Base-by-base conservation (phyloP, 1,139 yeast genomes). In the Magnusiomyces magnusii region DNA sequence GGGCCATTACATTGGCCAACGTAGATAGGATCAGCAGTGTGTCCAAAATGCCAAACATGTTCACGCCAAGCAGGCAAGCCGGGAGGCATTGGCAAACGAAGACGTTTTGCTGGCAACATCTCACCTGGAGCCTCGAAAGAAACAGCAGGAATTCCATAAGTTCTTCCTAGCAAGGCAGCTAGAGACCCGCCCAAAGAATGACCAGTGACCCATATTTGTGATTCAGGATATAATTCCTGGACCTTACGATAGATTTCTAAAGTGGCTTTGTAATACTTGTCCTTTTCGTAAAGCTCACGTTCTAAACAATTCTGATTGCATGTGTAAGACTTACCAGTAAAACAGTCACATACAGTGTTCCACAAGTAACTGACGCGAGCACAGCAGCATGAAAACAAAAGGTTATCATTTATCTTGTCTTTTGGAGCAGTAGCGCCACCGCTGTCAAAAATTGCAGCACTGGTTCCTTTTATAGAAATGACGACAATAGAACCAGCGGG, bases 1-100 rank as follows among this genome's bases (percentile, higher is more conserved):
- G 95, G 96, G 2, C 99, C 99, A 69, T 89, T 91, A 71, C 99
- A 93, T 5, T 90, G 92, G 0, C 99, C 99, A 95, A 92, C 87
- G 68, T 79, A 93, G 3, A 93, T 88, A 0, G 99, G 99, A 70
- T 93, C 99, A 0, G 97, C 99, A 1, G 96, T 93, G 70, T 93
- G 93, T 3, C 99, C 99, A 70, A 93, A 76, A 69, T 95, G 97
- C 95, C 96, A 93, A 23, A 95, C 81, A 65, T 90, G 86, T 67
- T 92, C 97, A 72, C 82, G 76, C 68, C 85, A 82, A 21, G 78
- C 75, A 0, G 98, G 96, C 21, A 90, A 71, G 0, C 97, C 97
- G 0, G 99, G 99, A 1, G 97, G 96, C 74, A 81, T 80, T 0
- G 99, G 99, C 59, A 93, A 78, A 74, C 92, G 98, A 53, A 93